Percentiles rank a stretch among this genome's conserved stretches.
Conservation (phyloP, 257 asterid species). For the Eustoma russellianum region DNA sequence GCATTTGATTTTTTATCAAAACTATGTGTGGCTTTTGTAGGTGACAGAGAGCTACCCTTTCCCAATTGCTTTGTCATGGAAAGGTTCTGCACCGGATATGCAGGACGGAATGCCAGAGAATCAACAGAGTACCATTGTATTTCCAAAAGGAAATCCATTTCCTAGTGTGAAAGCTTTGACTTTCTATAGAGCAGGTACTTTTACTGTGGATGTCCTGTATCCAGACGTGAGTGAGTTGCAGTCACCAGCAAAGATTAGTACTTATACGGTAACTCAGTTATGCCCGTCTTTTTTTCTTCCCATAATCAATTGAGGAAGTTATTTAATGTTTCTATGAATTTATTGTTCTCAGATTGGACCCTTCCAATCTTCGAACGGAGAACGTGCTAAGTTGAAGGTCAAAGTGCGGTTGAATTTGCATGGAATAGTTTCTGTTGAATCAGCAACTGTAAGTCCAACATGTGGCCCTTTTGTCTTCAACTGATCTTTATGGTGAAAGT, state of each 20-base stretch:
- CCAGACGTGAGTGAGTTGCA: constrained; percentile 70
- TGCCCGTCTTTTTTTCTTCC: background rate
- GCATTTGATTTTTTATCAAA: too few species aligned
- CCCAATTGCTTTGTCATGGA: constrained; percentile 77
- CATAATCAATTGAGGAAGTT: too few species aligned
- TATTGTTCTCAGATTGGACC: constrained; percentile 60
- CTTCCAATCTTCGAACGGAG: constrained; percentile 54
- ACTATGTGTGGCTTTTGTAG: constrained; percentile 19
- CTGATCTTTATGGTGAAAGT: background rate
- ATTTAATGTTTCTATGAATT: background rate
- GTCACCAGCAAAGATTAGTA: constrained; percentile 69
- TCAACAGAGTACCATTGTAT: constrained; percentile 67
- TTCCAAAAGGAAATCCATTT: constrained; percentile 80
- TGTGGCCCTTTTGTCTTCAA: background rate
- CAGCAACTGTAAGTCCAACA: constrained; percentile 56
- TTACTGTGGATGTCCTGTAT: constrained; percentile 59
- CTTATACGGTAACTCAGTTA: constrained; percentile 51
- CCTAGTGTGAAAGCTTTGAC: constrained; percentile 93
- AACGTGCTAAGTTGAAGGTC: constrained; percentile 63
- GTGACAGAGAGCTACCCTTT: constrained; percentile 74
- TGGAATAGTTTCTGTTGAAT: constrained; percentile 71
- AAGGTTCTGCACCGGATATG: constrained; percentile 48
- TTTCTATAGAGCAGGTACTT: constrained; percentile 65
- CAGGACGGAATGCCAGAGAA: constrained; percentile 55
- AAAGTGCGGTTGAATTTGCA: constrained; percentile 78